These are phyloP conservation scores for Draba incana DNA, from an alignment of 345 rosid species.

Conservation along the genomic window DNA sequence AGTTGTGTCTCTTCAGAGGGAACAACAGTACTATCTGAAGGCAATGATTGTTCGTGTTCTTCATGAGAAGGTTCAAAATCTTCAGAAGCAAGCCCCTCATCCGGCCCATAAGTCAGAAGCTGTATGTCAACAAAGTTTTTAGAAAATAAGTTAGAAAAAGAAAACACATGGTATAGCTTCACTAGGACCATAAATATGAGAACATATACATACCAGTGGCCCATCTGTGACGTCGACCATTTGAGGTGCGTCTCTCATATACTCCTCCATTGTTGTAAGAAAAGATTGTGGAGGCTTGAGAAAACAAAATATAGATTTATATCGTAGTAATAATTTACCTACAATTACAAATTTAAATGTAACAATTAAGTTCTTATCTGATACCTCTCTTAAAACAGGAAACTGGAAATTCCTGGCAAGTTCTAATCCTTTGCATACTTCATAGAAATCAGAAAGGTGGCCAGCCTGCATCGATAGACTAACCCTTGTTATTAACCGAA, in stretches of 20 bases:
- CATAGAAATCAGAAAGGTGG: constrained; percentile 77
- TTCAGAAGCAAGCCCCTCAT: constrained; percentile 59
- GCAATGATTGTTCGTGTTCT: constrained; percentile 61
- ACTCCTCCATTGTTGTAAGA: constrained; percentile 46
- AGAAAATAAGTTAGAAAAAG: constrained; percentile 1
- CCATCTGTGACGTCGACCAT: constrained; percentile 46
- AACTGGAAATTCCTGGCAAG: constrained; percentile 93
- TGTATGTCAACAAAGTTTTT: constrained; percentile 36
- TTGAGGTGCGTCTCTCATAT: constrained; percentile 43
- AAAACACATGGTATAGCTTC: not conserved
- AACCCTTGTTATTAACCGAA: constrained; percentile 3
- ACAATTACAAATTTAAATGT: not conserved
- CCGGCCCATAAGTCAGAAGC: constrained; percentile 85
- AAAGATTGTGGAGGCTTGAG: constrained; percentile 87
- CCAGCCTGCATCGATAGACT: constrained; percentile 58
- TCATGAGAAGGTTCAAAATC: constrained; percentile 51
- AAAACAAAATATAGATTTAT: constrained; percentile 22
- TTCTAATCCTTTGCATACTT: constrained; percentile 82
- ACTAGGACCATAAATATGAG: constrained; percentile 2
- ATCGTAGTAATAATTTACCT: not conserved
- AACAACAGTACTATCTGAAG: constrained; percentile 49
- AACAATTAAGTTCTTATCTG: constrained; percentile 16
- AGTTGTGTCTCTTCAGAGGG: constrained; percentile 52
- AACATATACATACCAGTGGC: constrained; percentile 65
- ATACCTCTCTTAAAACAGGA: constrained; percentile 83